A percentile compares a stretch with the other conserved stretches of the same genome.
phyloP scores from a whole-genome alignment of 805 yeast genomes.

The Middelhovenomyces tepae region DNA sequence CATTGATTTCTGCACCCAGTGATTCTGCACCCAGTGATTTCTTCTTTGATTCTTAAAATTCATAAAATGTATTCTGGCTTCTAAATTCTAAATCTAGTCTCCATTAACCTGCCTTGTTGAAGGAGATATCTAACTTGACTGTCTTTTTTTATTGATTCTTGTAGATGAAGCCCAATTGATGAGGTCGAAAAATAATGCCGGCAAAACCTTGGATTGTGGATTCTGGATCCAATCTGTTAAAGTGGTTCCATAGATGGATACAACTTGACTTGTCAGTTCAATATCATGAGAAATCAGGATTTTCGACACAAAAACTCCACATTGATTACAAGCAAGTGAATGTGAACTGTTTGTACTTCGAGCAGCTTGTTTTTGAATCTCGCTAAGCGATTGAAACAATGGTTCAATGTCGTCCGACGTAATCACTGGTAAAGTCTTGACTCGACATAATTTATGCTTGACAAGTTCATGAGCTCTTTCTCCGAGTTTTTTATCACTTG shows the following conservation, averaged over 20 bases:
- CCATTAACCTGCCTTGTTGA: too few species aligned
- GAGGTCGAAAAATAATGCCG: slow-evolving; percentile 63
- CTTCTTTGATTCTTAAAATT: too few species aligned
- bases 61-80: too few species aligned
- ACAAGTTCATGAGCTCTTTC: slow-evolving; percentile 67
- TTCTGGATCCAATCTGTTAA: slow-evolving; percentile 54
- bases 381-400: slow-evolving; percentile 20
- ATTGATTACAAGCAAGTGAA: slow-evolving; percentile 51
- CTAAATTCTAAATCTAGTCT: too few species aligned
- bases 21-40: too few species aligned
- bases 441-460: slow-evolving; percentile 49
- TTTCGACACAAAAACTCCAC: slow-evolving; percentile 59
- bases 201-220: slow-evolving; percentile 38
- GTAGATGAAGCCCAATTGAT: slow-evolving; percentile 69
- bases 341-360: slow-evolving; percentile 41
- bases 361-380: slow-evolving; percentile 31
- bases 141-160: too few species aligned
- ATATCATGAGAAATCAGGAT: slow-evolving; percentile 36
- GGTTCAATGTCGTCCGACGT: slow-evolving; percentile 19
- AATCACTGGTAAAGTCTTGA: slow-evolving; percentile 26
- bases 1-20: too few species aligned
- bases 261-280: slow-evolving; percentile 33
- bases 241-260: slow-evolving; percentile 47
- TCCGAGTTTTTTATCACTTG: slow-evolving; percentile 62
- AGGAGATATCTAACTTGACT: too few species aligned